Conservation (phyloP, 805 yeast genomes). For the Grigorovia yakushimaensis region DNA sequence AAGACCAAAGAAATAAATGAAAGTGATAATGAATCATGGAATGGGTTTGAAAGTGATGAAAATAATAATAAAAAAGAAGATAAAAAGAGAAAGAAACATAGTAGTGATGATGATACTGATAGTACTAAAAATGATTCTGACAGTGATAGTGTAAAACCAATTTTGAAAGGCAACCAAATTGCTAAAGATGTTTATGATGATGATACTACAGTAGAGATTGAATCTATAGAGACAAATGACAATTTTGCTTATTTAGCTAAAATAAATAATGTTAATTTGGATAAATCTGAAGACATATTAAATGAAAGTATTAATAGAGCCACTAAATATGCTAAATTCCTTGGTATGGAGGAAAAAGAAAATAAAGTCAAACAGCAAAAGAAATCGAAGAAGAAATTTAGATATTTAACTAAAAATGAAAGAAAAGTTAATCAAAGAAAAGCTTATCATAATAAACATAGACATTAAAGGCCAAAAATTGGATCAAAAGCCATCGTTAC, state of each 20-base stretch:
- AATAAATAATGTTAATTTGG: slow-evolving; percentile 61
- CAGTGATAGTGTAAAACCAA: slow-evolving; percentile 20
- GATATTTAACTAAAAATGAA: slow-evolving; percentile 77
- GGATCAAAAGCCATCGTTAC: too few species aligned
- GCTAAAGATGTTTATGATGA: slow-evolving; percentile 25
- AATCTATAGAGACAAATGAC: slow-evolving; percentile 38
- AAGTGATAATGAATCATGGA: slow-evolving; percentile 26
- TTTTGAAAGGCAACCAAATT: slow-evolving; percentile 20
- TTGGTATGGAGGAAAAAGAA: slow-evolving; percentile 41
- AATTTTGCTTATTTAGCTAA: slow-evolving; percentile 53
- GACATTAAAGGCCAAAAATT: too few species aligned
- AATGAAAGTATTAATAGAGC: slow-evolving; percentile 72
- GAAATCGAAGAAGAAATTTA: slow-evolving; percentile 55
- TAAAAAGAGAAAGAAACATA: slow-evolving; percentile 2
- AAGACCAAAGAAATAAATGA: slow-evolving; percentile 3
- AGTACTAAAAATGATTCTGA: slow-evolving; percentile 7
- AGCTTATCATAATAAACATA: slow-evolving; percentile 31
- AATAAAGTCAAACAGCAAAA: slow-evolving; percentile 22
- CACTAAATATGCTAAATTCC: slow-evolving; percentile 64
- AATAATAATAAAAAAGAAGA: background rate
- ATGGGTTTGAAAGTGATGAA: slow-evolving; percentile 30
- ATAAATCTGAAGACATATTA: slow-evolving; percentile 56
- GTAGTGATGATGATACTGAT: slow-evolving; percentile 14
- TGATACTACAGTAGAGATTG: slow-evolving; percentile 38
- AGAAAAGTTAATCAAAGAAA: slow-evolving; percentile 51